Evolutionary conservation across 352 stramenopile species (phyloP).

Genomic region (Phytophthora palmivora): DNA sequence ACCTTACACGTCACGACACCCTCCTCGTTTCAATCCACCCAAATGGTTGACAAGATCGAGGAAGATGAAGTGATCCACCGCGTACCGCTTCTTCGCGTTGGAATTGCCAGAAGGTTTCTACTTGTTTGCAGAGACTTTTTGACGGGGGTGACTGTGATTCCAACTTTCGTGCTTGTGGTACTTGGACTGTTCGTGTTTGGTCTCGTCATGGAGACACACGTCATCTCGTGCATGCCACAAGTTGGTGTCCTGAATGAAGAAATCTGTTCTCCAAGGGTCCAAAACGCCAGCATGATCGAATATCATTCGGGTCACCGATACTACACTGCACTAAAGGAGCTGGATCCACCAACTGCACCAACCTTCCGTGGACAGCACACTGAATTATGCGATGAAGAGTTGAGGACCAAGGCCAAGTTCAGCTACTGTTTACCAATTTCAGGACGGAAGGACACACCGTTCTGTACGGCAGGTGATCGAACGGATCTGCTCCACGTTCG

Average conservation of each 20-base stretch:
- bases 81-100: not conserved
- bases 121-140: conserved; percentile 24
- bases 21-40: not conserved
- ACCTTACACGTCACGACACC: not conserved
- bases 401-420: conserved; percentile 7
- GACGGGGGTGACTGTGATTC: conserved; percentile 23
- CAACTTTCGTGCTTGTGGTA: conserved; percentile 24
- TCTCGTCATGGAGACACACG: conserved; percentile 26
- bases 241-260: conserved; percentile 5
- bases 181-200: conserved; percentile 26
- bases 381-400: conserved; percentile 24
- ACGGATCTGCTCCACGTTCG: conserved; percentile 46
- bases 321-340: conserved; percentile 25
- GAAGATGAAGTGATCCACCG: conserved; percentile 17
- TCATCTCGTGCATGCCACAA: conserved; percentile 21
- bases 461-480: conserved; percentile 51
- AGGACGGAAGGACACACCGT: conserved; percentile 50
- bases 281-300: conserved; percentile 22
- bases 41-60: conserved; percentile 22
- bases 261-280: conserved; percentile 12
- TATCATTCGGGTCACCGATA: conserved; percentile 32
- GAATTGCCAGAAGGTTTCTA: conserved; percentile 10
- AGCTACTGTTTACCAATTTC: conserved; percentile 64
- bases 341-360: conserved; percentile 26
- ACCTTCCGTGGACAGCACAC: conserved; percentile 34